phyloP scores from a whole-genome alignment of 495 filamentous ascomycete species.

The Penicillium robsamsonii region DNA sequence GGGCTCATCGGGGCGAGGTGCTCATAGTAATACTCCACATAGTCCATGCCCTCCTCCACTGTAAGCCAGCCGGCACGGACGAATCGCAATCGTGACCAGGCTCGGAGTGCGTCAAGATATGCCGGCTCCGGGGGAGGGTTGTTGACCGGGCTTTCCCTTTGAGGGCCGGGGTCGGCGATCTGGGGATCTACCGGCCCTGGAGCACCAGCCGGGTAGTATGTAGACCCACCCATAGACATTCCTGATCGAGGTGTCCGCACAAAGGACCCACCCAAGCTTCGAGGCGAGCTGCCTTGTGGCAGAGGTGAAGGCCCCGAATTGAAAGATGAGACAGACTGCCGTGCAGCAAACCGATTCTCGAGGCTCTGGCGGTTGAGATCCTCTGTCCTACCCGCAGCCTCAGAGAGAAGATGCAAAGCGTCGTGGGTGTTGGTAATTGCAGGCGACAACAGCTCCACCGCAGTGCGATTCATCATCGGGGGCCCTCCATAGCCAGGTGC shows the following conservation, averaged over 20 bases:
- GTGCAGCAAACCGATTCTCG: conserved; percentile 39
- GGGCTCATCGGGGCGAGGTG: conserved; percentile 89
- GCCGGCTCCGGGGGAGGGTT: conserved; percentile 29
- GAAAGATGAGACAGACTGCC: conserved; percentile 44
- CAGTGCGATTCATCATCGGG: conserved; percentile 54
- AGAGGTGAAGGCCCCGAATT: conserved; percentile 43
- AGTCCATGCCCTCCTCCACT: conserved; percentile 84
- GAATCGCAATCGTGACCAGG: conserved; percentile 88
- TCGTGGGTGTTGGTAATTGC: conserved; percentile 60
- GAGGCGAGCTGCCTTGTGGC: conserved; percentile 41
- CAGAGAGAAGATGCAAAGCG: conserved; percentile 58
- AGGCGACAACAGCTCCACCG: conserved; percentile 54
- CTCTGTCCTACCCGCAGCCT: conserved; percentile 55
- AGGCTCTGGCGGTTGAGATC: conserved; percentile 45
- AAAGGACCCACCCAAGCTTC: conserved; percentile 38
- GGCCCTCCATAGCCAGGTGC: conserved; percentile 35
- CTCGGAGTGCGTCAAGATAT: conserved; percentile 65
- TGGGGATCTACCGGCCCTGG: conserved; percentile 34
- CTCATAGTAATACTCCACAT: conserved; percentile 92
- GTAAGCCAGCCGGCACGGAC: conserved; percentile 97
- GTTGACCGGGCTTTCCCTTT: conserved; percentile 25
- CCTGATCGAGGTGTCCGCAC: conserved; percentile 36
- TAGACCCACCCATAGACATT: conserved; percentile 27
- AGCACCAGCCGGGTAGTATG: conserved; percentile 30
- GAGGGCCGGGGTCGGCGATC: conserved; percentile 30